These are phyloP conservation scores for Lineolata rhizophorae DNA, from an alignment of 495 filamentous ascomycete genomes.

Conservation along the genomic window DNA sequence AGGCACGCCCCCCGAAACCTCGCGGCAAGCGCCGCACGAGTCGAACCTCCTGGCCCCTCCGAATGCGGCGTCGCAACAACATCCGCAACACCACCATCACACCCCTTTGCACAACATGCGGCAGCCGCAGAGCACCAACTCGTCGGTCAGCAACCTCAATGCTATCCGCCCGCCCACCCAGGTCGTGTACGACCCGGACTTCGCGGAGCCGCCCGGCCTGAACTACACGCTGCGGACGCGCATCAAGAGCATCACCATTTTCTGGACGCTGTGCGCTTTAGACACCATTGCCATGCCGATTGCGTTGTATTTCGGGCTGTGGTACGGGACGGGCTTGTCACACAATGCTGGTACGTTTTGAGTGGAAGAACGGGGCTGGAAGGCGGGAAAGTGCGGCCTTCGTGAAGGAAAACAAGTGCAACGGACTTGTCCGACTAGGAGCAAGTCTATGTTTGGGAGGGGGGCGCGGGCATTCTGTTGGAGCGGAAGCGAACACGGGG, in stretches of 20 bases:
- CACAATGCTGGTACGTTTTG: slow-evolving; percentile 30
- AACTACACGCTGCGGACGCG: slow-evolving; percentile 32
- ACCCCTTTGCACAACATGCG: not conserved
- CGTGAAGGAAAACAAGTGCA: too few relatives aligned
- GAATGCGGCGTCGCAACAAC: not conserved
- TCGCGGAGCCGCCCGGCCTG: slow-evolving; percentile 26
- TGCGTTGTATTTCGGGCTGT: slow-evolving; percentile 32
- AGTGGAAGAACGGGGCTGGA: too few relatives aligned
- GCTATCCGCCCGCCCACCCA: slow-evolving; percentile 6
- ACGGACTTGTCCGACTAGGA: too few relatives aligned
- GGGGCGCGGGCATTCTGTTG: too few relatives aligned
- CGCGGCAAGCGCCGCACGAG: too few relatives aligned
- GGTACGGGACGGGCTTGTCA: slow-evolving; percentile 31
- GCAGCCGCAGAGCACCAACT: slow-evolving; percentile 1
- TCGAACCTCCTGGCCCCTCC: too few relatives aligned
- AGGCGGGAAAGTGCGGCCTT: too few relatives aligned
- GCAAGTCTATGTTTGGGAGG: too few relatives aligned
- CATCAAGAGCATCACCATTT: slow-evolving; percentile 30
- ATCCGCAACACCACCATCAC: not conserved
- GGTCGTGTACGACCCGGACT: slow-evolving; percentile 12
- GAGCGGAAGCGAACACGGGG: too few relatives aligned
- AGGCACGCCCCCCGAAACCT: not conserved
- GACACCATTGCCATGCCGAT: slow-evolving; percentile 33
- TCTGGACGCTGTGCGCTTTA: slow-evolving; percentile 34
- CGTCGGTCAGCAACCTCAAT: slow-evolving; percentile 1